Conservation (phyloP, 2,329 filamentous ascomycete species). For the Thermoascus crustaceus region DNA sequence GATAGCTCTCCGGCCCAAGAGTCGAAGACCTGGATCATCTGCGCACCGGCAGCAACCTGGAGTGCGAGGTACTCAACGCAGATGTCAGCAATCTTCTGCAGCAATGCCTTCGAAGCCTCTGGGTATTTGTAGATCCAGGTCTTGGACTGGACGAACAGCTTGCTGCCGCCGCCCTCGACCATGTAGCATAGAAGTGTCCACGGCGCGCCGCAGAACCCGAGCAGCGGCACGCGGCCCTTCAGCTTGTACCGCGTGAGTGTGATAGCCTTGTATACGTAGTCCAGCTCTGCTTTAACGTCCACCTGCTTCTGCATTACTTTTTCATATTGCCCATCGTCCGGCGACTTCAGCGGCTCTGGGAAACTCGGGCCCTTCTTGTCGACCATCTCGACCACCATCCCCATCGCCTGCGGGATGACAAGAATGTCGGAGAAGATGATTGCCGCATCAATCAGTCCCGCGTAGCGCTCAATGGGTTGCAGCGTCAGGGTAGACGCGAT, state of each 20-base stretch:
- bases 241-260: slow-evolving; percentile 84
- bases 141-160: slow-evolving; percentile 89
- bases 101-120: slow-evolving; percentile 66
- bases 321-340: slow-evolving; percentile 74
- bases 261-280: slow-evolving; percentile 94
- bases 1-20: slow-evolving; percentile 95
- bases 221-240: slow-evolving; percentile 77
- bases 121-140: slow-evolving; percentile 93
- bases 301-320: slow-evolving; percentile 68
- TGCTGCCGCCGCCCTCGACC: slow-evolving; percentile 94
- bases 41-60: slow-evolving; percentile 87
- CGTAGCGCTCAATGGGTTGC: slow-evolving; percentile 87
- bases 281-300: slow-evolving; percentile 75
- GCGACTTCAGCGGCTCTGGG: slow-evolving; percentile 69
- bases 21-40: slow-evolving; percentile 95
- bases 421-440: slow-evolving; percentile 99
- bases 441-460: slow-evolving; percentile 83
- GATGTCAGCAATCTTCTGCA: slow-evolving; percentile 87
- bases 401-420: slow-evolving; percentile 94
- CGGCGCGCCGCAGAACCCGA: slow-evolving; percentile 93
- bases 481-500: slow-evolving; percentile 88
- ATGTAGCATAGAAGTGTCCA: slow-evolving; percentile 99
- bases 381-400: slow-evolving; percentile 97
- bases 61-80: slow-evolving; percentile 91
- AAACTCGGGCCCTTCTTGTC: slow-evolving; percentile 97